Conservation (phyloP, 352 stramenopile genomes). For the Peronospora farinosa region DNA sequence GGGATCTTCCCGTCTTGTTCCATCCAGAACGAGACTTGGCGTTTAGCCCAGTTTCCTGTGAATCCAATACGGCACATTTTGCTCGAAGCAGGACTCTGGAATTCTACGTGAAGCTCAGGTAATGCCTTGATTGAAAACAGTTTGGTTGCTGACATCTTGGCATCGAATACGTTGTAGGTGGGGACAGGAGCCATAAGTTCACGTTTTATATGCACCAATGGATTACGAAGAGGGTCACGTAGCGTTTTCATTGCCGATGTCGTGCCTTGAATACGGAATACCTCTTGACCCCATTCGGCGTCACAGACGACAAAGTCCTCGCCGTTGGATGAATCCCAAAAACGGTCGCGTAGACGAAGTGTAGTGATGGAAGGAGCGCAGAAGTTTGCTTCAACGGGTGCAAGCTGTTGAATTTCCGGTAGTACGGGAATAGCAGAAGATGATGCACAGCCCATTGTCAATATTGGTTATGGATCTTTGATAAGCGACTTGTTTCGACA, state of each 20-base stretch:
- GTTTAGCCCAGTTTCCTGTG: conserved; percentile 24
- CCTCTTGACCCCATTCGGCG: conserved; percentile 23
- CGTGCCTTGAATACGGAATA: conserved; percentile 36
- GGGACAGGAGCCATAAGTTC: conserved; percentile 30
- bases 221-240: conserved; percentile 17
- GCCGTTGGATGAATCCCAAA: conserved; percentile 23
- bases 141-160: conserved; percentile 23
- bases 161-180: conserved; percentile 36
- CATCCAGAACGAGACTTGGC: conserved; percentile 35
- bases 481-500: too few relatives aligned
- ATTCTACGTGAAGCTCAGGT: conserved; percentile 31
- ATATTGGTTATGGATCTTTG: neutral
- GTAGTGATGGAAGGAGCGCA: conserved; percentile 29
- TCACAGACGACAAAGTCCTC: conserved; percentile 35
- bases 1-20: conserved; percentile 21
- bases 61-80: conserved; percentile 34
- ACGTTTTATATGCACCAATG: conserved; percentile 38
- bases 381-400: conserved; percentile 16
- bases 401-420: conserved; percentile 17
- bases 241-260: conserved; percentile 34
- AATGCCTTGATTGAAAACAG: conserved; percentile 35
- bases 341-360: conserved; percentile 33
- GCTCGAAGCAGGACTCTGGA: conserved; percentile 17
- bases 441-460: conserved; percentile 31
- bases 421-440: conserved; percentile 26